These are phyloP conservation scores for Euptelea pleiosperma DNA, from an alignment of 164 flowering plant species.

Conservation along the genomic window DNA sequence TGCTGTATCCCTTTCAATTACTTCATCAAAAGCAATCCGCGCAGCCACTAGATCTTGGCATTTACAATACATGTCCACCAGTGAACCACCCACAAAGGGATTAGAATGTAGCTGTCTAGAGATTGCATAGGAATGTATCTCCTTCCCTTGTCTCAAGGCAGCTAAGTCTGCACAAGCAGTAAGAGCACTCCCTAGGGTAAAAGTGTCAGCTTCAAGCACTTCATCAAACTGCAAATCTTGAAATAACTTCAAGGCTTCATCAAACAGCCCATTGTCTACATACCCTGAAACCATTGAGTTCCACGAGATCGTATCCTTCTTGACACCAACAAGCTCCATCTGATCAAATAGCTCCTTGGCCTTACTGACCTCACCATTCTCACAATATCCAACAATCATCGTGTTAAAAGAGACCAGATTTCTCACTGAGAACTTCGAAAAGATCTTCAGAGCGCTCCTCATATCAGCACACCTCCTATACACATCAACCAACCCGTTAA, in stretches of 20 bases:
- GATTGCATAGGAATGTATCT: constrained; percentile 59
- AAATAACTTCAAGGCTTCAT: constrained; percentile 53
- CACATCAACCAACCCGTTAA: constrained; percentile 65
- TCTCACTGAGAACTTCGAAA: constrained; percentile 41
- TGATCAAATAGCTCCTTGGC: constrained; percentile 55
- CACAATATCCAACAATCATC: constrained; percentile 72
- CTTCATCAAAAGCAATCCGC: constrained; percentile 43
- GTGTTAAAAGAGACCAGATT: constrained; percentile 60
- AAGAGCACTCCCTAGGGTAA: constrained; percentile 59
- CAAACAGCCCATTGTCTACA: constrained; percentile 41
- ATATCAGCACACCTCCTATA: constrained; percentile 64
- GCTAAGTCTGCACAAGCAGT: constrained; percentile 50
- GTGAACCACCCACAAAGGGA: constrained; percentile 58
- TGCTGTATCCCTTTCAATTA: constrained; percentile 39
- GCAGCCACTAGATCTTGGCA: constrained; percentile 48
- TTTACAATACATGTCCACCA: constrained; percentile 60
- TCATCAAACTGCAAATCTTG: constrained; percentile 35
- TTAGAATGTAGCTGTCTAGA: constrained; percentile 41
- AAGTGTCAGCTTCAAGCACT: constrained; percentile 46
- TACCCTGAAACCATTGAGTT: constrained; percentile 71
- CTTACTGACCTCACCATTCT: constrained; percentile 43
- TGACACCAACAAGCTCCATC: constrained; percentile 44
- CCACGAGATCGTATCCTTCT: constrained; percentile 58
- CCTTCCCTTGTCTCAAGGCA: constrained; percentile 49
- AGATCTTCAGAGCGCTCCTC: constrained; percentile 46